Evolutionary conservation across 345 rosid genomes (phyloP).

Genomic region (Eutrema yunnanense): DNA sequence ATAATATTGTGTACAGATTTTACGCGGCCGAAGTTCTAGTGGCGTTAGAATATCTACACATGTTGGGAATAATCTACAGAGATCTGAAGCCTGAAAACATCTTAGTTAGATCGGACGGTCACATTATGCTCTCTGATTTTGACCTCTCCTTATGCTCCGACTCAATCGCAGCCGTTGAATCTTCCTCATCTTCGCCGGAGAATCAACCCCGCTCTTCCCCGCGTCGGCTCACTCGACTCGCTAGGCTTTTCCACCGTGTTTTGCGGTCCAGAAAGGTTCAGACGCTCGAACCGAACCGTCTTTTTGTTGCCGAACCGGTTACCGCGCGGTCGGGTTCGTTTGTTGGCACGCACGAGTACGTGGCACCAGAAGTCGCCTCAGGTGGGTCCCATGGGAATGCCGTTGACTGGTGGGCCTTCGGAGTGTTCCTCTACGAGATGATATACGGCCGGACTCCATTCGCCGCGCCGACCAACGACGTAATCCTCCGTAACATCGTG

Average conservation of each 20-base stretch:
- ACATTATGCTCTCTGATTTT: conserved; percentile 96
- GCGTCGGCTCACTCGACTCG: conserved; percentile 29
- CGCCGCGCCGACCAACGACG: conserved; percentile 64
- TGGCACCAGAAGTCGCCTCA: conserved; percentile 90
- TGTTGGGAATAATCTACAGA: conserved; percentile 91
- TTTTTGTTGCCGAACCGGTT: conserved; percentile 93
- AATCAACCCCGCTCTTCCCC: conserved; percentile 33
- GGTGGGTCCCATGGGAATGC: conserved; percentile 91
- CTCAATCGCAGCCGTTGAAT: conserved; percentile 80
- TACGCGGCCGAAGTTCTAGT: conserved; percentile 90
- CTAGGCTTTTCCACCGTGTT: conserved; percentile 46
- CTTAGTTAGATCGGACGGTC: conserved; percentile 88
- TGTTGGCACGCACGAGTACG: conserved; percentile 95
- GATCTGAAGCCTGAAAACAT: conserved; percentile 95
- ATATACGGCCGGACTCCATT: conserved; percentile 83
- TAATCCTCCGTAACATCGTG: conserved; percentile 82
- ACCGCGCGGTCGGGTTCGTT: conserved; percentile 79
- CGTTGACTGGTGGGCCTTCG: conserved; percentile 97
- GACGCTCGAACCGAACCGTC: conserved; percentile 39
- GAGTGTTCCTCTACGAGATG: conserved; percentile 80
- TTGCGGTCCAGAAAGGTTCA: conserved; percentile 63
- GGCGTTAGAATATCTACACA: conserved; percentile 91
- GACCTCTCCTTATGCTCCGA: conserved; percentile 82
- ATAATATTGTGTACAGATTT: conserved; percentile 44
- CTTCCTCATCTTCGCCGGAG: conserved; percentile 46